phyloP scores from a whole-genome alignment of 179 eudicot species.

The Heliamphora ciliata region DNA sequence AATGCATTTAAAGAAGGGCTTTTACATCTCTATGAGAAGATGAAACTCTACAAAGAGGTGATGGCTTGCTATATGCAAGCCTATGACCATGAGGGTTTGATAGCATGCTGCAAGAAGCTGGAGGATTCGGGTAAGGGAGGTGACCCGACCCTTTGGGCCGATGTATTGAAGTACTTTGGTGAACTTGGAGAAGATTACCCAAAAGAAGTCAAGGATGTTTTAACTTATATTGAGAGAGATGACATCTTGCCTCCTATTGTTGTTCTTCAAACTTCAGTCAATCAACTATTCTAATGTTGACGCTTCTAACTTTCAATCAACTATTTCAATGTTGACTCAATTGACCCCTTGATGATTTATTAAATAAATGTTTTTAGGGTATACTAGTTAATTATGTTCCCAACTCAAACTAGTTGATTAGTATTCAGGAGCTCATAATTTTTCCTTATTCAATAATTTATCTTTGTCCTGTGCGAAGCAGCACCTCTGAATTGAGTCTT shows the following conservation, averaged over 20 bases:
- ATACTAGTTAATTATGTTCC: too few species aligned
- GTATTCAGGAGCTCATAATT: too few species aligned
- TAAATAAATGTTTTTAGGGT: too few species aligned
- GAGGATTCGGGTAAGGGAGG: slow-evolving; percentile 90
- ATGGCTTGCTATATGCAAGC: slow-evolving; percentile 89
- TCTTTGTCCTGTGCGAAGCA: too few species aligned
- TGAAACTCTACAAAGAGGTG: slow-evolving; percentile 91
- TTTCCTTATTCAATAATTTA: too few species aligned
- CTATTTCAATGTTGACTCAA: too few species aligned
- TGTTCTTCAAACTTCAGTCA: slow-evolving; percentile 52
- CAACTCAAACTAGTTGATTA: too few species aligned
- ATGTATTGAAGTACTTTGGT: slow-evolving; percentile 77
- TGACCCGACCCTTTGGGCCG: slow-evolving; percentile 86
- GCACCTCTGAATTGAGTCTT: too few species aligned
- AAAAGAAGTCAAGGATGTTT: slow-evolving; percentile 82
- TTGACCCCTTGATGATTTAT: too few species aligned
- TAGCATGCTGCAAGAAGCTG: slow-evolving; percentile 93
- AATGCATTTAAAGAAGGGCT: slow-evolving; percentile 66
- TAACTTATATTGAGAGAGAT: slow-evolving; percentile 85
- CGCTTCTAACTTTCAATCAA: too few species aligned
- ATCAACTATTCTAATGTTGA: too few species aligned
- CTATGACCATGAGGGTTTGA: slow-evolving; percentile 85
- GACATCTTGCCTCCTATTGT: slow-evolving; percentile 83
- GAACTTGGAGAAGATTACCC: slow-evolving; percentile 99
- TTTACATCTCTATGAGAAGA: slow-evolving; percentile 73